Percentiles rank a stretch among this genome's conserved stretches.
These are phyloP conservation scores for Carex cristatella DNA, from an alignment of 176 grass and related monocot species.

Conservation along the genomic window DNA sequence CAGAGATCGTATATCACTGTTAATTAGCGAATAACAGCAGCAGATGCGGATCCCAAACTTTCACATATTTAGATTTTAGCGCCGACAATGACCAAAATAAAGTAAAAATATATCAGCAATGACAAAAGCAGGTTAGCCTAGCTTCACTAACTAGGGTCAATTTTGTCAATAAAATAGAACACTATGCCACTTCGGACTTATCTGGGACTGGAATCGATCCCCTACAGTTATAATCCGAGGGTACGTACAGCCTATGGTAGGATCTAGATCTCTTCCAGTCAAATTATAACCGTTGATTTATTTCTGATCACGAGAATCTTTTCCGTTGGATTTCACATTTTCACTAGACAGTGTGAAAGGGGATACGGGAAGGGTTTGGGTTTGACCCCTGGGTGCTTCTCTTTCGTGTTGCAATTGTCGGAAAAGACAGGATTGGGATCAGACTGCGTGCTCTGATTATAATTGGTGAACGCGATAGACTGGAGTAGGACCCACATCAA, in stretches of 20 bases:
- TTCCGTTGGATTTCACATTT: background rate
- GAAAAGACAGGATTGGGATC: conserved; percentile 14
- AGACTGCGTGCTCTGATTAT: background rate
- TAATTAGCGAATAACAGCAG: no score
- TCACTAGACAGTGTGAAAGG: background rate
- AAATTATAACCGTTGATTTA: background rate
- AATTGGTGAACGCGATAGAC: background rate
- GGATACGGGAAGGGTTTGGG: background rate
- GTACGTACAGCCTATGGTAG: background rate
- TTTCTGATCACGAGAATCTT: background rate
- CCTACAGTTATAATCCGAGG: background rate
- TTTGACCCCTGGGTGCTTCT: conserved; percentile 1
- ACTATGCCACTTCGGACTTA: background rate
- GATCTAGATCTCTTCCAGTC: background rate
- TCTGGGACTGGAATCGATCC: background rate
- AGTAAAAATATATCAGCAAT: background rate
- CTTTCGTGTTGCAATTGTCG: background rate
- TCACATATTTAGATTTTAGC: no score
- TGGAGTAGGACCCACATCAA: background rate
- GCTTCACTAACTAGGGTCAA: background rate
- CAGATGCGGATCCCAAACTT: background rate
- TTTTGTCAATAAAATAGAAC: background rate
- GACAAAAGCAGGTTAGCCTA: background rate
- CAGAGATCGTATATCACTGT: no score
- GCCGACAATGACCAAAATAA: background rate